phyloP scores from a whole-genome alignment of 805 yeast species.

The Candida nonsorbophila region DNA sequence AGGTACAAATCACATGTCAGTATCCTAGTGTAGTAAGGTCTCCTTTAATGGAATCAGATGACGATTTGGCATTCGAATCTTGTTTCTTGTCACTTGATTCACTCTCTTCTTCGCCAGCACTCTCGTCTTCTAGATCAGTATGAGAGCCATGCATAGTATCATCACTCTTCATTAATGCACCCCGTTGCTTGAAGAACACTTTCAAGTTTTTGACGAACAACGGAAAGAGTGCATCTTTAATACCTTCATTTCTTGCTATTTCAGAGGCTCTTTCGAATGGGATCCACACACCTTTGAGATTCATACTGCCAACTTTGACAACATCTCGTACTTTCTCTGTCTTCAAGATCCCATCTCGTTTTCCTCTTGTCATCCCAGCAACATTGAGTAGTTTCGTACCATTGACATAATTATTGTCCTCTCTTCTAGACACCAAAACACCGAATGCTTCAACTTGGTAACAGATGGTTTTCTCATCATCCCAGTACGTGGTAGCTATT shows the following conservation, averaged over 20 bases:
- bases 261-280: slow-evolving; percentile 35
- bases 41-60: too few relatives aligned
- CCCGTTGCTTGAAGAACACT: slow-evolving; percentile 18
- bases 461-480: slow-evolving; percentile 29
- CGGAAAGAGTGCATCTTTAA: slow-evolving; percentile 26
- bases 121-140: background rate
- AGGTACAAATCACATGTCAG: too few relatives aligned
- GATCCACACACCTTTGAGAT: slow-evolving; percentile 37
- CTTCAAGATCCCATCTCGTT: slow-evolving; percentile 35
- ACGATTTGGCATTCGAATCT: too few relatives aligned
- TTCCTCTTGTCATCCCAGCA: slow-evolving; percentile 35
- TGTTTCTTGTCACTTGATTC: too few relatives aligned
- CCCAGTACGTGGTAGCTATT: slow-evolving; percentile 33
- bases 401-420: slow-evolving; percentile 29
- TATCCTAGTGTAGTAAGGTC: too few relatives aligned
- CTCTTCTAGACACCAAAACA: slow-evolving; percentile 28
- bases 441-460: slow-evolving; percentile 32
- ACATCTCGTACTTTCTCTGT: slow-evolving; percentile 25
- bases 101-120: too few relatives aligned
- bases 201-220: slow-evolving; percentile 27
- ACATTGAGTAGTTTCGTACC: slow-evolving; percentile 36
- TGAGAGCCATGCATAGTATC: too few relatives aligned
- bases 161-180: slow-evolving; percentile 16
- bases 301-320: slow-evolving; percentile 33
- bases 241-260: slow-evolving; percentile 36